A percentile compares a stretch with the other conserved stretches of the same genome.
These are phyloP conservation scores for Citrullus colocynthis DNA, from an alignment of 306 rosid genomes.

Conservation along the genomic window DNA sequence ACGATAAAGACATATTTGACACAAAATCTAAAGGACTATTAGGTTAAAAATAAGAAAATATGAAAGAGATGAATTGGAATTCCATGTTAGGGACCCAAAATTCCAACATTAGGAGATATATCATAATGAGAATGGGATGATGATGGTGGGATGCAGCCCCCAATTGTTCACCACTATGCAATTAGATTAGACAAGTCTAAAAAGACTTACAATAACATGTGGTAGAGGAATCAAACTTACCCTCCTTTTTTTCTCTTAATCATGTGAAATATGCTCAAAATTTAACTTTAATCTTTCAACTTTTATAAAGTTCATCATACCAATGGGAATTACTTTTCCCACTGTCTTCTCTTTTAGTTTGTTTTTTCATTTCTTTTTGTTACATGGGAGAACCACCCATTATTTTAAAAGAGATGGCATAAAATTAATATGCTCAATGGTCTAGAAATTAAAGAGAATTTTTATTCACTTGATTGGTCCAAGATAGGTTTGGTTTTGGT, in stretches of 20 bases:
- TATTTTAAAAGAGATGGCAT: neutral
- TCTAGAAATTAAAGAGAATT: neutral
- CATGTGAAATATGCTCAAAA: conserved; percentile 9
- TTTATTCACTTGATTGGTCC: neutral
- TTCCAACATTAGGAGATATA: neutral
- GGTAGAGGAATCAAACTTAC: conserved; percentile 9
- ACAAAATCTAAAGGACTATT: neutral
- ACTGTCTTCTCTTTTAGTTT: neutral
- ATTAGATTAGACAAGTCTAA: neutral
- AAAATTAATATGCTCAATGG: neutral
- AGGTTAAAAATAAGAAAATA: neutral
- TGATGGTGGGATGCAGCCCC: conserved; percentile 5
- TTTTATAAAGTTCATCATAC: conserved; percentile 10
- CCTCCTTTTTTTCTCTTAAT: neutral
- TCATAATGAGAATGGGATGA: neutral
- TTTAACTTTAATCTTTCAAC: conserved; percentile 10
- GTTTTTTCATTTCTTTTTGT: neutral
- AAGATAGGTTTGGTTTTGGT: neutral
- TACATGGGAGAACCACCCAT: neutral
- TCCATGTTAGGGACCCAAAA: neutral
- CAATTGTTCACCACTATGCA: conserved; percentile 6
- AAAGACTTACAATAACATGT: neutral
- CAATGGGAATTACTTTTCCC: conserved; percentile 7
- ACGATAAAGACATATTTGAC: too few species aligned
- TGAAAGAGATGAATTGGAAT: neutral